phyloP scores from a whole-genome alignment of 1,284 basidiomycete species.

The Mycena sp. region DNA sequence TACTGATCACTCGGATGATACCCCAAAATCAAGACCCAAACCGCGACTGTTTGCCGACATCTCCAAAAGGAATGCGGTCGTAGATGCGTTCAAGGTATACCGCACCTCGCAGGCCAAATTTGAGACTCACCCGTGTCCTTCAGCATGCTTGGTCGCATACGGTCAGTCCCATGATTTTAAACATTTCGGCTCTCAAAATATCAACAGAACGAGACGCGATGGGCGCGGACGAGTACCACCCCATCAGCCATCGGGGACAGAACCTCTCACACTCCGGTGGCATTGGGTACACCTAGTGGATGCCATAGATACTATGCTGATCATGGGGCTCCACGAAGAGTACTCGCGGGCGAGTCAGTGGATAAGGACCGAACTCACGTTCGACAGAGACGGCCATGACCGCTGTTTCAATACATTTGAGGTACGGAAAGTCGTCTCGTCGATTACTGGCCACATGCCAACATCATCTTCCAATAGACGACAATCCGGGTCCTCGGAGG shows the following conservation, averaged over 20 bases:
- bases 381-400: slow-evolving; percentile 77
- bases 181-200: too few relatives aligned
- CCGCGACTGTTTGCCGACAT: too few relatives aligned
- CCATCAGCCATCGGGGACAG: slow-evolving; percentile 73
- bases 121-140: too few relatives aligned
- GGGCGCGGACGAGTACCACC: slow-evolving; percentile 90
- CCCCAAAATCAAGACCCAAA: too few relatives aligned
- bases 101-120: too few relatives aligned
- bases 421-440: slow-evolving; percentile 56
- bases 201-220: slow-evolving; percentile 65
- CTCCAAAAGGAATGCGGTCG: too few relatives aligned
- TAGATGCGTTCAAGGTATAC: too few relatives aligned
- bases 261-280: slow-evolving; percentile 81
- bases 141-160: too few relatives aligned
- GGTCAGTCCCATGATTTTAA: too few relatives aligned
- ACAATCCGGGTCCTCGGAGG: slow-evolving; percentile 88
- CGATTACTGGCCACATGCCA: too few relatives aligned
- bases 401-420: slow-evolving; percentile 87
- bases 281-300: slow-evolving; percentile 88
- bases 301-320: slow-evolving; percentile 86
- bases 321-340: slow-evolving; percentile 86
- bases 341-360: slow-evolving; percentile 82
- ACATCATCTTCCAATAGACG: slow-evolving; percentile 51
- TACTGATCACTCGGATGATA: too few relatives aligned
- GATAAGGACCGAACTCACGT: slow-evolving; percentile 77